Evolutionary conservation across 2,329 filamentous ascomycete genomes (phyloP), one percentile per base, ranked within the genome.

Genomic region (Madurella mycetomatis): DNA sequence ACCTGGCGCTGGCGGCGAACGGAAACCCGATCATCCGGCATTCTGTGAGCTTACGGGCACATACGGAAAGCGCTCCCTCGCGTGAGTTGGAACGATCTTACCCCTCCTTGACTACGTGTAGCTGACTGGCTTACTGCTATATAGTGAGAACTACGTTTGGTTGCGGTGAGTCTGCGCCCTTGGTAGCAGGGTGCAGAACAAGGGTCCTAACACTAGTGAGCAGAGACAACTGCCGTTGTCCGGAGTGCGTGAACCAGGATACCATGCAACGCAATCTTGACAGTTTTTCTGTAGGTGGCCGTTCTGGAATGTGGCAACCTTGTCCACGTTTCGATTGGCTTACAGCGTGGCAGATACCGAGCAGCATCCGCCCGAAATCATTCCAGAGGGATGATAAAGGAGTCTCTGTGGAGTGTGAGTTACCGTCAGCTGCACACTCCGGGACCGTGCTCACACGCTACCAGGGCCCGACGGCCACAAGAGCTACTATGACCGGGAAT

Each of bases 151-250:
- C 34, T 55, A 37, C 13, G 42, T 63, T 8, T 66, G 62, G 61
- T 51, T 64, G 16, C 56, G 62, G 62, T 64, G 47, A 58, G 61
- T 49, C 30, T 8, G 17, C 17, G 15, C 5, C 9, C 17, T 11
- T 30, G 17, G 7, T 18, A 8, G n/a, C 31, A 5, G n/a, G 13
- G 4, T 4, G 2, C 9, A 9, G 5, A 11, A 40, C 9, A 4
- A 16, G 9, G 43, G 13, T 13, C 31, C 30, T 52, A 9, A 47
- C 9, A 8, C 31, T 34, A 39, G 31, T 9, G 13, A 18, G 11
- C 16, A 32, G 87, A 58, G 87, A 91, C 63, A 87, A 89, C 64
- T 92, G 88, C 65, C 85, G 83, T 55, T 92, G 87, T 65, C 63
- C 69, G 1, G 67, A 73, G 56, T 91, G 88, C 65, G 76, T 87